Base-by-base conservation (phyloP, 2,329 filamentous ascomycete species). In the Cordyceps fumosorosea region DNA sequence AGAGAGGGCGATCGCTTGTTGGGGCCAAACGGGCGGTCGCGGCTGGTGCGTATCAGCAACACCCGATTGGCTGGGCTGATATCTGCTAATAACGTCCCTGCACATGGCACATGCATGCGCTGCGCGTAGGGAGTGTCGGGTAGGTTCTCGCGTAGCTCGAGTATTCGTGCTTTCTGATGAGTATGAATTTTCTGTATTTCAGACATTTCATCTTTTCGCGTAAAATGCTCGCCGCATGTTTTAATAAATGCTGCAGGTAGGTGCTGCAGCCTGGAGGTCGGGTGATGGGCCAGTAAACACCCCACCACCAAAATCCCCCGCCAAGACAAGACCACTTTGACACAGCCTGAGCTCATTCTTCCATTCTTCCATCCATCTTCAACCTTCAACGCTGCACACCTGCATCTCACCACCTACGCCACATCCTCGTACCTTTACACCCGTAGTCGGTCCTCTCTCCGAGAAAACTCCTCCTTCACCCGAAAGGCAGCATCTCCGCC, bases 11-110 rank as follows among this genome's bases (percentile, higher is more conserved):
- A 34, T 34, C 32, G 7, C 10, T 12, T 34, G 32, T 34, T 34
- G 32, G 34, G 34, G 22, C 47, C 45, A 44, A 52, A 48, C 45
- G 44, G 44, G n/a, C 7, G 10, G 18, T 5, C 12, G 56, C 42
- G 24, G 51, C 40, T 42, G 40, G 40, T 7, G 40, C 50, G 44
- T 62, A 62, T 62, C 59, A 56, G 52, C 59, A 51, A 51, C 59
- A 62, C 52, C 59, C 45, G 59, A 62, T 62, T 62, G 59, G 59
- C 52, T 51, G 59, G 22, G 8, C 40, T 47, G 44, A 16, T 56
- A 56, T 50, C 51, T 47, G 34, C n/a, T n/a, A 53, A 29, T 32
- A 37, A 37, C 51, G 22, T 7, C n/a, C 18, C 14, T 42, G 8
- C n/a, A n/a, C n/a, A 32, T 32, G 29, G 8, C 8, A 4, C 8